Conservation (phyloP, 306 rosid genomes). For the Quercus wislizeni region DNA sequence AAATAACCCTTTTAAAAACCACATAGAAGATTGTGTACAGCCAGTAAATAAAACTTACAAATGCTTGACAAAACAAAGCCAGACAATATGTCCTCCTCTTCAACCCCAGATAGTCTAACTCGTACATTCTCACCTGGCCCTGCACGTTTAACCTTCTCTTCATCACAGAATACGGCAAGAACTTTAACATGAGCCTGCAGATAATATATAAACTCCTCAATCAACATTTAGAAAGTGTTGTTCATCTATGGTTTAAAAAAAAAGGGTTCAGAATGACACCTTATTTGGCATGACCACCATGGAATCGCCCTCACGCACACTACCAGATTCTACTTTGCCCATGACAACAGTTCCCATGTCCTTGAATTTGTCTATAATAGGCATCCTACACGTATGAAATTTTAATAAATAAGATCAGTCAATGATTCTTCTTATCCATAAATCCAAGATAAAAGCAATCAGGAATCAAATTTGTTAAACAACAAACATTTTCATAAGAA, state of each 20-base stretch:
- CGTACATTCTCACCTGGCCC: slow-evolving; percentile 99
- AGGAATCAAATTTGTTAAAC: background rate
- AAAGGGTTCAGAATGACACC: slow-evolving; percentile 34
- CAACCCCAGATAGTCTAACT: slow-evolving; percentile 77
- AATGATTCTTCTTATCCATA: background rate
- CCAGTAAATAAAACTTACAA: slow-evolving; percentile 44
- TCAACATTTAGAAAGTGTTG: background rate
- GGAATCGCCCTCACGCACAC: slow-evolving; percentile 74
- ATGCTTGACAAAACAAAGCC: slow-evolving; percentile 85
- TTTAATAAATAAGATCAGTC: background rate
- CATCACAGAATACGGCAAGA: slow-evolving; percentile 63
- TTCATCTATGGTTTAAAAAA: background rate
- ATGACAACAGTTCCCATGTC: slow-evolving; percentile 96
- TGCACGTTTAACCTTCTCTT: slow-evolving; percentile 64
- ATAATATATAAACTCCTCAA: slow-evolving; percentile 16
- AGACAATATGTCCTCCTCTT: slow-evolving; percentile 73
- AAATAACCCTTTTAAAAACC: background rate
- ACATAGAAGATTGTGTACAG: background rate
- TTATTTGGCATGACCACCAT: slow-evolving; percentile 91
- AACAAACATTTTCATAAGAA: background rate
- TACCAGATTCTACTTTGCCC: slow-evolving; percentile 98
- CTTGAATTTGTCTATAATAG: slow-evolving; percentile 84
- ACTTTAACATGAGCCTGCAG: slow-evolving; percentile 82
- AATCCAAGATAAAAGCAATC: background rate
- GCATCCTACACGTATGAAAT: slow-evolving; percentile 66